phyloP scores from a whole-genome alignment of 2,329 filamentous ascomycete species.

The Daldinia sp. region DNA sequence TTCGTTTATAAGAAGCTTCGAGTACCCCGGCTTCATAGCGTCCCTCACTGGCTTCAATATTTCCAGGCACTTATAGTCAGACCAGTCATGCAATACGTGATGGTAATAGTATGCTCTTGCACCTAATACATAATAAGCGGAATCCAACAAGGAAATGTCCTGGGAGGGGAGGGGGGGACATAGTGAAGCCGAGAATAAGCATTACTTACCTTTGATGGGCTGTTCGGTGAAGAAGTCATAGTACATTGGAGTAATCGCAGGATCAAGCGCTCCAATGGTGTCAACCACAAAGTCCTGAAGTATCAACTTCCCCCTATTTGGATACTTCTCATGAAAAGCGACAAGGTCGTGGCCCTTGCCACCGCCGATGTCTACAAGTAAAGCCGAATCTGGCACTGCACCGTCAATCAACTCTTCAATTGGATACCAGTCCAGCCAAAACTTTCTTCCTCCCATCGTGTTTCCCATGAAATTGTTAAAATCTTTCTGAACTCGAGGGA shows the following conservation, averaged over 20 bases:
- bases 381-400: not conserved
- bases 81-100: constrained; percentile 4
- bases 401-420: not conserved
- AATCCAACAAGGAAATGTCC: not conserved
- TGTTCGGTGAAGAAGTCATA: not conserved
- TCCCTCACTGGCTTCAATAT: not conserved
- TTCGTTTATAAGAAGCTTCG: not conserved
- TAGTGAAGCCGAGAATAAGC: not conserved
- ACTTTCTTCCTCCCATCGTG: not conserved
- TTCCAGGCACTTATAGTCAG: constrained; percentile 2
- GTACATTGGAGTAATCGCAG: not conserved
- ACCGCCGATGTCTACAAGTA: not conserved
- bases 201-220: not conserved
- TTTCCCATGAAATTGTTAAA: not conserved
- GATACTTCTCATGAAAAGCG: not conserved
- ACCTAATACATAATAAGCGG: not conserved
- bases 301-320: not conserved
- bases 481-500: not conserved
- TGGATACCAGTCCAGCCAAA: not conserved
- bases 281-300: not conserved
- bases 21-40: not conserved
- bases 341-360: not conserved
- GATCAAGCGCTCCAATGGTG: not conserved
- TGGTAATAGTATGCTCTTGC: not conserved
- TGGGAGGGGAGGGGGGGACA: not conserved